Percentiles rank a stretch among this genome's conserved stretches.
Evolutionary conservation across 2,329 filamentous ascomycete species (phyloP).

Genomic region (Eutypella sp.): DNA sequence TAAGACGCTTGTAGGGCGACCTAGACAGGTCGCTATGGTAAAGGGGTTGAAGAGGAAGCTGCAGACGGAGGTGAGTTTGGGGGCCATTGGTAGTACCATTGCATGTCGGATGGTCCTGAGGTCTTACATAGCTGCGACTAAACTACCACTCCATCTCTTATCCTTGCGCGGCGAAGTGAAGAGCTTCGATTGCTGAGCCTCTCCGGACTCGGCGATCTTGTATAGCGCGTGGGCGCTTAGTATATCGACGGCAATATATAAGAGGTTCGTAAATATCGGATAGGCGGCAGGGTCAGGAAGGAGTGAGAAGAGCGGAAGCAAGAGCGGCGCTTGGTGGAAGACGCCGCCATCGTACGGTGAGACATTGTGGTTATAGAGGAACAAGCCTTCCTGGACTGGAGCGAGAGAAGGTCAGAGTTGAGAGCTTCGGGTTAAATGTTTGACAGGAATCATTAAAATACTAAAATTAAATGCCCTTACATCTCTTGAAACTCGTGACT

Average conservation of each 20-base stretch:
- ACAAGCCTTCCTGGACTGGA: constrained; percentile 89
- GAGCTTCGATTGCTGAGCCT: constrained; percentile 66
- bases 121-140: constrained; percentile 72
- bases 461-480: constrained; percentile 57
- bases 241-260: constrained; percentile 79
- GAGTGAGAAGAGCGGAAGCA: constrained; percentile 86
- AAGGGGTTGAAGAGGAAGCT: constrained; percentile 95
- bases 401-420: too few species aligned
- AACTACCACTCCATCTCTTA: constrained; percentile 67
- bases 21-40: constrained; percentile 85
- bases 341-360: constrained; percentile 95
- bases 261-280: constrained; percentile 69
- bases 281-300: constrained; percentile 65
- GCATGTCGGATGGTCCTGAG: neutral
- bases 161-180: constrained; percentile 76
- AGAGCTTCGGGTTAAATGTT: too few species aligned
- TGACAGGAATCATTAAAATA: too few species aligned
- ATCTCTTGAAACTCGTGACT: constrained; percentile 94
- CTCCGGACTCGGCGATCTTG: constrained; percentile 75
- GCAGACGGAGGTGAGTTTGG: neutral
- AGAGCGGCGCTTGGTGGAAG: constrained; percentile 75
- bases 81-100: neutral
- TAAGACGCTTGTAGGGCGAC: constrained; percentile 82
- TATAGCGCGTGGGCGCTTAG: constrained; percentile 75
- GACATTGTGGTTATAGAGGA: constrained; percentile 92